A percentile compares a stretch with the other conserved stretches of the same genome.
phyloP scores from a whole-genome alignment of 2,329 filamentous ascomycete species.

The Penicillium sp. region DNA sequence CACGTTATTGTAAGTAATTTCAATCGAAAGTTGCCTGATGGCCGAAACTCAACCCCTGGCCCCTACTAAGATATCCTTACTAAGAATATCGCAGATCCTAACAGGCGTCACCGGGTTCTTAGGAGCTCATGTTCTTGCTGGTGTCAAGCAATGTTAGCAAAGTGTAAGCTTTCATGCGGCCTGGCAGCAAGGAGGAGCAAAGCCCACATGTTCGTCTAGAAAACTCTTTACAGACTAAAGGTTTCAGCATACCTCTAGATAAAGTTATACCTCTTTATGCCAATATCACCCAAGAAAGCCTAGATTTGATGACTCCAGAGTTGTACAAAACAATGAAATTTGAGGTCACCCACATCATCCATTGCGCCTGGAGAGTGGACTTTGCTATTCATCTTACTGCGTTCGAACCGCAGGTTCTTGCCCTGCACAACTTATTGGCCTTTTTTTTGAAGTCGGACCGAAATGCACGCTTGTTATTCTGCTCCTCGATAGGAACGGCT shows the following conservation, averaged over 20 bases:
- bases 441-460: neutral
- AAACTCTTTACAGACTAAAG: neutral
- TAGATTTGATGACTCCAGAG: neutral
- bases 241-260: neutral
- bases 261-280: too few relatives aligned
- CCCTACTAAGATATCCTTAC: too few relatives aligned
- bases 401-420: conserved; percentile 21
- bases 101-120: conserved; percentile 47
- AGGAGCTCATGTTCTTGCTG: conserved; percentile 44
- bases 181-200: too few relatives aligned
- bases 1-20: neutral
- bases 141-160: conserved; percentile 31
- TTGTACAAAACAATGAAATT: conserved; percentile 10
- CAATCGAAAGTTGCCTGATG: neutral
- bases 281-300: too few relatives aligned
- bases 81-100: neutral
- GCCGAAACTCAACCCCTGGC: neutral
- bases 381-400: conserved; percentile 23
- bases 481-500: neutral
- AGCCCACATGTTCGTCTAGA: neutral
- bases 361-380: conserved; percentile 29
- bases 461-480: conserved; percentile 5
- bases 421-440: conserved; percentile 11
- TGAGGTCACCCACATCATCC: conserved; percentile 19
- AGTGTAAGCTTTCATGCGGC: conserved; percentile 35